Evolutionary conservation across 2,329 filamentous ascomycete species (phyloP).

Genomic region (Zalaria obscura): DNA sequence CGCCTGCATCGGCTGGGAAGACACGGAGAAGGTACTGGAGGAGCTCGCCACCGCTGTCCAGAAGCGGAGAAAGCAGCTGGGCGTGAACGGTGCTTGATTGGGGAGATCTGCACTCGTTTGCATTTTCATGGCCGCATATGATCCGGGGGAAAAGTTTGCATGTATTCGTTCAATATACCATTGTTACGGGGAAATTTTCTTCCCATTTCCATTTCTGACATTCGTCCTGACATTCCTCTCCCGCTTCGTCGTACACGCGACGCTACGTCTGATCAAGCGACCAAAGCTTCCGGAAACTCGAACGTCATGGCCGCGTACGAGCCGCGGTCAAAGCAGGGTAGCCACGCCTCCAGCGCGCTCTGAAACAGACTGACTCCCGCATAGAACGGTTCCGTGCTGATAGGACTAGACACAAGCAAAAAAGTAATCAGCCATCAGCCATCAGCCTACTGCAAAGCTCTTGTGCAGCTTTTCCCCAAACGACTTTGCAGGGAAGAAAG

Average conservation of each 20-base stretch:
- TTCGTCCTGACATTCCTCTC: no score
- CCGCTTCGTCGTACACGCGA: no score
- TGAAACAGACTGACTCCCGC: conserved; percentile 7
- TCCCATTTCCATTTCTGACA: no score
- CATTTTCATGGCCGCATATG: no score
- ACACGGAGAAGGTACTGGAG: conserved; percentile 68
- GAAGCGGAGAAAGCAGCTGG: conserved; percentile 44
- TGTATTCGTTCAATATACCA: no score
- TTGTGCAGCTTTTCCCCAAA: no score
- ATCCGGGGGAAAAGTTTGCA: no score
- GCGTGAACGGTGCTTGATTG: conserved; percentile 4
- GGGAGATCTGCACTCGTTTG: no score
- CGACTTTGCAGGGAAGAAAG: no score
- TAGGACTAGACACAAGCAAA: not conserved
- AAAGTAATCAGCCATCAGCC: not conserved
- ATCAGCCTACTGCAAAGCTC: no score
- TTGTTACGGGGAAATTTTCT: no score
- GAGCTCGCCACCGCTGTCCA: conserved; percentile 67
- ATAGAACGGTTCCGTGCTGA: conserved; percentile 6
- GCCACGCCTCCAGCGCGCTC: conserved; percentile 9
- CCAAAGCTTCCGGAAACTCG: not conserved
- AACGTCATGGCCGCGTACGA: not conserved
- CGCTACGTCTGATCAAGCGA: no score
- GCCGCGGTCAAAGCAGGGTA: conserved; percentile 10
- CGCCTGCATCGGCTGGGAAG: conserved; percentile 89